Percentiles rank a stretch among this genome's conserved stretches.
Evolutionary conservation across 2,329 filamentous ascomycete species (phyloP).

Genomic region (Xenosphaeropsis pyriputrescens): DNA sequence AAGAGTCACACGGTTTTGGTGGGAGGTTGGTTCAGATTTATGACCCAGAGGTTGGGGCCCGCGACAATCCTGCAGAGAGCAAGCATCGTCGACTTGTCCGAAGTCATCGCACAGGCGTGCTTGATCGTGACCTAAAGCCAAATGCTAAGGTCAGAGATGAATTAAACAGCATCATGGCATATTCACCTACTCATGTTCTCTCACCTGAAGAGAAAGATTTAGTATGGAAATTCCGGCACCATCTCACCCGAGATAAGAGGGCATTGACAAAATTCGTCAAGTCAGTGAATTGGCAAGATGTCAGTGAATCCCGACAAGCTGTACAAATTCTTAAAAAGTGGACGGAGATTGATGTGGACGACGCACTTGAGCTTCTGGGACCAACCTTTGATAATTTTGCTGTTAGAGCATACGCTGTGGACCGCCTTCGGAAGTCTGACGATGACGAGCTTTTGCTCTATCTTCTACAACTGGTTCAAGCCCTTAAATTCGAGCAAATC

Average conservation of each 20-base stretch:
- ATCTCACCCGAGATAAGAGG: constrained; percentile 81
- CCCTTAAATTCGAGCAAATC: constrained; percentile 82
- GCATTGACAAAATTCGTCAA: constrained; percentile 96
- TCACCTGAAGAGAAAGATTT: constrained; percentile 88
- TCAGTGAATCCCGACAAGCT: constrained; percentile 73
- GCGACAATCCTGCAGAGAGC: constrained; percentile 85
- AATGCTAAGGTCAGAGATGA: constrained; percentile 94
- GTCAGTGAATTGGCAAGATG: constrained; percentile 87
- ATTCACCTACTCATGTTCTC: constrained; percentile 80
- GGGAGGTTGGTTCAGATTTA: constrained; percentile 71
- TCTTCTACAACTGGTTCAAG: constrained; percentile 85
- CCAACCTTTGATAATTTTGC: constrained; percentile 81
- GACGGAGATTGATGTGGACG: constrained; percentile 95
- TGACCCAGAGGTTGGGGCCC: constrained; percentile 79
- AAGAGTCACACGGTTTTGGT: constrained; percentile 26
- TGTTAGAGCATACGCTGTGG: constrained; percentile 86
- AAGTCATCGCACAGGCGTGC: constrained; percentile 77
- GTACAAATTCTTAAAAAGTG: constrained; percentile 82
- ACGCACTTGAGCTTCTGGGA: constrained; percentile 84
- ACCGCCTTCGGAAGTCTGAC: constrained; percentile 79
- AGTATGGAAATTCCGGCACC: constrained; percentile 95
- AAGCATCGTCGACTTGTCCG: constrained; percentile 88
- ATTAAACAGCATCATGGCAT: constrained; percentile 78
- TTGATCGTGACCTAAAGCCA: constrained; percentile 90
- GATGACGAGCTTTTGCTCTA: constrained; percentile 87